phyloP scores from a whole-genome alignment of 2,329 filamentous ascomycete species.

The Ploettnerulaceae sp. region DNA sequence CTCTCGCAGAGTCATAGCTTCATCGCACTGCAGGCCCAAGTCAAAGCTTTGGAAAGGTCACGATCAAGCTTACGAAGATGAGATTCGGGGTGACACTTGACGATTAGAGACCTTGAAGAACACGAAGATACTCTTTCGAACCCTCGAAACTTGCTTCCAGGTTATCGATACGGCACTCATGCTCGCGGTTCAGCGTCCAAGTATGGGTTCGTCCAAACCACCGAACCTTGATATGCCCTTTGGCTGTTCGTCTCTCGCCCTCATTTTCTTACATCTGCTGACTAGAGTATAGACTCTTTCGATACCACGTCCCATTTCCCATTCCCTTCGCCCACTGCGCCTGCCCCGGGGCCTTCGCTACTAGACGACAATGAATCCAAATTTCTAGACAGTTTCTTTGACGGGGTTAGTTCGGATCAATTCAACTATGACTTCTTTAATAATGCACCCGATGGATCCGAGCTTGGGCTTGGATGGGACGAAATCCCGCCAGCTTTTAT shows the following conservation, averaged over 20 bases:
- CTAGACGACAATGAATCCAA: conserved; percentile 58
- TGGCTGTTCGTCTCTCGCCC: conserved; percentile 53
- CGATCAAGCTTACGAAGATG: conserved; percentile 11
- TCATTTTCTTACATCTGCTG: conserved; percentile 11
- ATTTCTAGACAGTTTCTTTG: conserved; percentile 54
- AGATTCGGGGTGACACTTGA: conserved; percentile 14
- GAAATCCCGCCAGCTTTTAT: conserved; percentile 61
- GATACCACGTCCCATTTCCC: conserved; percentile 42
- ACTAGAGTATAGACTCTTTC: conserved; percentile 39
- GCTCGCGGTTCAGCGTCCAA: conserved; percentile 51
- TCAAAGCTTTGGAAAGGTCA: conserved; percentile 9
- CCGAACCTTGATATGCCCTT: conserved; percentile 55
- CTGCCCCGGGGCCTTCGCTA: conserved; percentile 59
- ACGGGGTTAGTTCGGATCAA: conserved; percentile 47
- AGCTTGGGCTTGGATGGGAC: conserved; percentile 48
- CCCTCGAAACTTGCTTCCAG: not conserved
- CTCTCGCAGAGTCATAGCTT: not conserved
- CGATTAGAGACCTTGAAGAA: conserved; percentile 10
- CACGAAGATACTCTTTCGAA: conserved; percentile 2
- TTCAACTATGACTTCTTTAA: conserved; percentile 45
- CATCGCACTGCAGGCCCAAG: conserved; percentile 2
- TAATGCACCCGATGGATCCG: conserved; percentile 42
- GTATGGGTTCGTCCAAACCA: conserved; percentile 56
- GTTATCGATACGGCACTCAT: conserved; percentile 42
- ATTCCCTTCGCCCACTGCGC: conserved; percentile 52